These are phyloP conservation scores for Rhinocladiella mackenziei DNA, from an alignment of 2,329 filamentous ascomycete species.

Conservation along the genomic window DNA sequence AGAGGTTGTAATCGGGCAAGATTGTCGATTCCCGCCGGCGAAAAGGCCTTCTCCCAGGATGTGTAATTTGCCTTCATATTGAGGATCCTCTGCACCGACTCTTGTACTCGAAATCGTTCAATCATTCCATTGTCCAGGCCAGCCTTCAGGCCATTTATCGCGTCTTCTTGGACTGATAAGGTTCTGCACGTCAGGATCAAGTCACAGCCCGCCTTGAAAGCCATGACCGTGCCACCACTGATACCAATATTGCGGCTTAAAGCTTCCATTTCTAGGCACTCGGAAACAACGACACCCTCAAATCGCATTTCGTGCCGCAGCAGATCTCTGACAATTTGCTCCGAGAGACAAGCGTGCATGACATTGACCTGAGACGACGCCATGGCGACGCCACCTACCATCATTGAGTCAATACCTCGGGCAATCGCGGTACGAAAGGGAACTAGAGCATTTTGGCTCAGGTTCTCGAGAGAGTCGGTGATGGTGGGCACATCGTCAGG, in stretches of 20 bases:
- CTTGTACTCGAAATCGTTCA: constrained; percentile 70
- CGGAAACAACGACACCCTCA: constrained; percentile 86
- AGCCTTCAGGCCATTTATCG: constrained; percentile 81
- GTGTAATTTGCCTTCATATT: constrained; percentile 80
- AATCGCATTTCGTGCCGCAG: constrained; percentile 86
- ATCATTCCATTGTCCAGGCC: constrained; percentile 90
- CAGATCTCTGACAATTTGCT: constrained; percentile 87
- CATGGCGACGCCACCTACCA: constrained; percentile 91
- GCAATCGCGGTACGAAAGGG: constrained; percentile 88
- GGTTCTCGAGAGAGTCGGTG: constrained; percentile 85
- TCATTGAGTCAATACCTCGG: constrained; percentile 86
- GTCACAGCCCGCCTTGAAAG: constrained; percentile 92
- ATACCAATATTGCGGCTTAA: constrained; percentile 95
- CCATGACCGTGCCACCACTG: constrained; percentile 94
- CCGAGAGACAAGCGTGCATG: constrained; percentile 88
- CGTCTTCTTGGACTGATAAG: constrained; percentile 84
- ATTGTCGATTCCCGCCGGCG: constrained; percentile 72
- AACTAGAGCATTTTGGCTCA: constrained; percentile 85
- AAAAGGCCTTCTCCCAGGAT: constrained; percentile 86
- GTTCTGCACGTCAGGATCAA: constrained; percentile 83
- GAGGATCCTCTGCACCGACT: constrained; percentile 74
- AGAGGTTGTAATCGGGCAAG: constrained; percentile 76
- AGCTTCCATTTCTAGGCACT: constrained; percentile 95
- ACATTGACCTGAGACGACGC: constrained; percentile 88
- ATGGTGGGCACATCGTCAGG: constrained; percentile 92